These are phyloP conservation scores for Crithidia fasciculata DNA, from an alignment of 208 protist genomes.

Conservation along the genomic window DNA sequence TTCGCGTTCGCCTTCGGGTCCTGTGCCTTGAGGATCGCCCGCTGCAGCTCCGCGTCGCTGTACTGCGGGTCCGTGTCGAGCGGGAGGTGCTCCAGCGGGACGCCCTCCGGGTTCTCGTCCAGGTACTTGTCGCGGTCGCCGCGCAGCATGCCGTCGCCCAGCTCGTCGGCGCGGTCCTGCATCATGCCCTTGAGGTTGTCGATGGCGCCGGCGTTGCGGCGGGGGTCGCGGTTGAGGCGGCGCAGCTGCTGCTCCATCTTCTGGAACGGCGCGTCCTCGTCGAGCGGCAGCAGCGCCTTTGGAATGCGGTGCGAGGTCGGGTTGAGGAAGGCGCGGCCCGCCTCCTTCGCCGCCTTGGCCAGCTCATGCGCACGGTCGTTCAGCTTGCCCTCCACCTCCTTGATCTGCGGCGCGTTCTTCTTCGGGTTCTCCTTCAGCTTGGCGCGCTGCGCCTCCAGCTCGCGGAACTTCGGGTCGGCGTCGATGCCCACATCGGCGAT, in stretches of 20 bases:
- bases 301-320: conserved; percentile 61
- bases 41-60: conserved; percentile 66
- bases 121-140: conserved; percentile 76
- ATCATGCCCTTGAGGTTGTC: conserved; percentile 74
- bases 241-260: conserved; percentile 76
- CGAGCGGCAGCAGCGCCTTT: conserved; percentile 61
- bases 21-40: conserved; percentile 65
- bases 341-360: conserved; percentile 59
- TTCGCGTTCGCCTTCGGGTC: conserved; percentile 44
- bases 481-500: conserved; percentile 61
- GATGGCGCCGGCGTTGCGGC: conserved; percentile 63
- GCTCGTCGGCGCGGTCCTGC: conserved; percentile 71
- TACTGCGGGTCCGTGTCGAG: conserved; percentile 68
- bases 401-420: conserved; percentile 53
- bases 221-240: conserved; percentile 55
- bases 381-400: conserved; percentile 67
- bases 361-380: conserved; percentile 78
- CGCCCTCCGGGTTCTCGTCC: conserved; percentile 62
- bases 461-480: conserved; percentile 54
- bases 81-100: conserved; percentile 61
- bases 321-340: conserved; percentile 64
- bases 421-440: conserved; percentile 69
- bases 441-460: conserved; percentile 68
- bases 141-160: conserved; percentile 62
- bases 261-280: conserved; percentile 66